phyloP scores from a whole-genome alignment of 345 rosid species.

The Rhodamnia argentea region DNA sequence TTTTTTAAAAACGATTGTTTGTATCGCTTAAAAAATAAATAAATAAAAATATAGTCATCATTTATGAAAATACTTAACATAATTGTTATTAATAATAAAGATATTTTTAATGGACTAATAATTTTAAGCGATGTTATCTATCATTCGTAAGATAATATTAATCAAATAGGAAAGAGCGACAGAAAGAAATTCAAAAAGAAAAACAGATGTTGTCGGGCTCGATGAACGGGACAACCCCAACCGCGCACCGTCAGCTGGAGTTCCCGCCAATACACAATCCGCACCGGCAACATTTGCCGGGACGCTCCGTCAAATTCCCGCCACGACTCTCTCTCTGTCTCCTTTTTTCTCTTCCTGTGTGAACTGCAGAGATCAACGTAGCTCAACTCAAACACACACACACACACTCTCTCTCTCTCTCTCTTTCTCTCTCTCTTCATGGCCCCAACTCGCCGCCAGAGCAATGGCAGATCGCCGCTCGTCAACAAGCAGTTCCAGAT shows the following conservation, averaged over 20 bases:
- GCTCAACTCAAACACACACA: neutral
- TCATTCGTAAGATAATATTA: neutral
- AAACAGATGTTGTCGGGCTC: neutral
- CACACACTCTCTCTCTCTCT: neutral
- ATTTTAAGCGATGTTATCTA: too few relatives aligned
- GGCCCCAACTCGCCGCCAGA: constrained; percentile 70
- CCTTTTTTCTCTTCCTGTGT: neutral
- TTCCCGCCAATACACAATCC: constrained; percentile 11
- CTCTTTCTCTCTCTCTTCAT: constrained; percentile 6
- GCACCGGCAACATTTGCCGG: neutral
- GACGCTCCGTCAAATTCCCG: neutral
- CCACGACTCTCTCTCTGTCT: neutral
- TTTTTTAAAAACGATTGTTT: too few relatives aligned
- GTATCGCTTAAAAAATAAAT: too few relatives aligned
- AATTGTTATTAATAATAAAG: too few relatives aligned
- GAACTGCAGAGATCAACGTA: neutral
- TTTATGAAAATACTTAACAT: too few relatives aligned
- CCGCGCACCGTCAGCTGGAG: neutral
- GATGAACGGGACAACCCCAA: neutral
- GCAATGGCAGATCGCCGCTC: constrained; percentile 79
- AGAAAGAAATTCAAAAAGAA: neutral
- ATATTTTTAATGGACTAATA: too few relatives aligned
- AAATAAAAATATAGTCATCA: too few relatives aligned
- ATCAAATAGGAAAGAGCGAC: neutral
- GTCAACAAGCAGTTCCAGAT: constrained; percentile 87